A percentile compares a stretch with the other conserved stretches of the same genome.
Conservation (phyloP, 2,329 filamentous ascomycete species). For the Helotiales sp. region DNA sequence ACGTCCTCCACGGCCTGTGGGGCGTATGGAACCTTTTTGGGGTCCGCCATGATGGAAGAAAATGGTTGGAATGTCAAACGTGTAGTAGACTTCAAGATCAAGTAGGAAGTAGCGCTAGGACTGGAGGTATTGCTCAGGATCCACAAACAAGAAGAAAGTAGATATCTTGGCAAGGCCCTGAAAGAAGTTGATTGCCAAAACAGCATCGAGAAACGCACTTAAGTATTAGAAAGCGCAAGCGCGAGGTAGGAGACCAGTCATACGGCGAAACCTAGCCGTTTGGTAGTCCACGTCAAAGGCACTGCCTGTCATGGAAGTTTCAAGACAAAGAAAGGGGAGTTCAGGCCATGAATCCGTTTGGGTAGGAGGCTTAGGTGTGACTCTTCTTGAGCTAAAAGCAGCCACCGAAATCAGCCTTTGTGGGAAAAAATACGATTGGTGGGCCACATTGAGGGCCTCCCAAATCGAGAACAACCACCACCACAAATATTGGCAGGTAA, state of each 20-base stretch:
- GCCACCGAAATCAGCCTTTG: neutral
- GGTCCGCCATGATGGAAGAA: conserved; percentile 48
- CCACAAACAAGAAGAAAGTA: neutral
- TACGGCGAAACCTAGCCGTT: neutral
- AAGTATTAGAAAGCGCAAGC: neutral
- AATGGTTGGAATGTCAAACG: neutral
- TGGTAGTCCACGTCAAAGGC: neutral
- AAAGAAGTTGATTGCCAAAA: neutral
- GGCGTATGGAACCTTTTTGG: conserved; percentile 57
- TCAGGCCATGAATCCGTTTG: neutral
- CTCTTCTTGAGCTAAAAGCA: neutral
- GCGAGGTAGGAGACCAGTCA: neutral
- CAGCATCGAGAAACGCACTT: neutral
- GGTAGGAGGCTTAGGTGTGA: conserved; percentile 1
- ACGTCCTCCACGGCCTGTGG: conserved; percentile 71
- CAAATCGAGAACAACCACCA: no score
- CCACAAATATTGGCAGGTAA: neutral
- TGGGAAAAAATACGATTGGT: neutral
- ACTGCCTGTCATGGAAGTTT: neutral
- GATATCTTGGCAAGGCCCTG: neutral
- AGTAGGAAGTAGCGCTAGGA: neutral
- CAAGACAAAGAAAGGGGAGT: neutral
- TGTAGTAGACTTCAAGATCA: neutral
- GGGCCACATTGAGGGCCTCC: no score
- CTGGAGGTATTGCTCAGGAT: neutral